A percentile compares a stretch with the other conserved stretches of the same genome.
Evolutionary conservation across 306 rosid species (phyloP).

Genomic region (Castanea sativa): DNA sequence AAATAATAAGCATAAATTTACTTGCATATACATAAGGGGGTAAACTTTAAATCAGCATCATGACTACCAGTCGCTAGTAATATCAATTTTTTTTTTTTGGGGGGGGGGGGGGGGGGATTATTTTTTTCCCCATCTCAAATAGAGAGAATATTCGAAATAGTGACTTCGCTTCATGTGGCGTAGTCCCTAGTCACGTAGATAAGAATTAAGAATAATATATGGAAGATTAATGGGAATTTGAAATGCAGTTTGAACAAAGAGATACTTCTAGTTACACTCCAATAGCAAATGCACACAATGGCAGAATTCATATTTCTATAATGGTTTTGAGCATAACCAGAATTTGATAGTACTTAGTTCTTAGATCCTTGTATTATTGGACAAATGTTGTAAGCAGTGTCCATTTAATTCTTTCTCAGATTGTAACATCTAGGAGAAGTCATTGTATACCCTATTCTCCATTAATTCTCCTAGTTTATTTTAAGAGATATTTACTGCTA

Average conservation of each 20-base stretch:
- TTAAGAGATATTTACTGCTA: neutral
- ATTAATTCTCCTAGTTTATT: neutral
- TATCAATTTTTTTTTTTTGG: neutral
- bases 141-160: too few species aligned
- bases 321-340: neutral
- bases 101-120: too few species aligned
- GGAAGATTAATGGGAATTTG: neutral
- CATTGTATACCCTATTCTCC: neutral
- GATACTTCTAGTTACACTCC: neutral
- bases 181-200: too few species aligned
- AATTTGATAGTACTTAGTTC: neutral
- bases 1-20: neutral
- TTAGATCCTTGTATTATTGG: neutral
- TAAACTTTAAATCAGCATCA: neutral
- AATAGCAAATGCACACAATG: neutral
- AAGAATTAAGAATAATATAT: constrained; percentile 8
- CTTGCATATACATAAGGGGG: neutral
- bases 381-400: neutral
- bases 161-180: too few species aligned
- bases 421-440: neutral
- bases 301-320: neutral
- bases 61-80: constrained; percentile 6
- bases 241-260: neutral
- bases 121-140: too few species aligned
- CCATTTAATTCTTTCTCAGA: neutral